Evolutionary conservation across 2,329 filamentous ascomycete species (phyloP), one percentile per base, ranked within the genome.

Genomic region (Pseudogymnoascus sp.): DNA sequence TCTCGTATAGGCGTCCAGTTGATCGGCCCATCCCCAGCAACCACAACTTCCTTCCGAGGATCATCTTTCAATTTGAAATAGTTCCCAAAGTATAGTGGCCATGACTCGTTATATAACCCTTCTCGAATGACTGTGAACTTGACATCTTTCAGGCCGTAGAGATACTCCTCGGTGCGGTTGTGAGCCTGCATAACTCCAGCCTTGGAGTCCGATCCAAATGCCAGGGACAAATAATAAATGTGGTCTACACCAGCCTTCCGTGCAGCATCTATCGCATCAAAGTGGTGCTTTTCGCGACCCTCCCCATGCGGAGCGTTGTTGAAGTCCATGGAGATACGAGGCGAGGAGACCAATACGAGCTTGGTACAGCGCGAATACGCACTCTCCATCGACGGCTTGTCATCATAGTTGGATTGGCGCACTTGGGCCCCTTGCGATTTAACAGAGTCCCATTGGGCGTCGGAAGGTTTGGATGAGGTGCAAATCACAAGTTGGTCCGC

Each of bases 281-380:
- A 64, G 47, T 70, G 66, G 2, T 63, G 63, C n/a, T 63, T 65
- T 31, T 67, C 66, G 6, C 66, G 65, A 1, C 67, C 67, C 2
- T 63, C 28, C 7, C 65, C 65, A 2, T 61, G 40, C 2, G 75
- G 75, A 6, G 80, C 75, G 63, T 78, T 78, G 64, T 75, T 75
- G 6, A 77, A 79, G 31, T 79, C 64, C 44, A 68, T 61, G 8
- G 61, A 59, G n/a, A 69, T 70, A 5, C 67, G 62, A 5, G 69
- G 69, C 0, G 65, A 66, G 31, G 73, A 75, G n/a, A 75, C 67
- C 12, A 70, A 68, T 64, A 71, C 80, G 56, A 81, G 61, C 35
- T 66, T 66, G 28, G 25, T 61, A 38, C 65, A 65, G 25, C 63
- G 65, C 21, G 60, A 12, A 35, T 67, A 68, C 1, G 65, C 28